Conservation (phyloP, 1,284 basidiomycete species). For the Chalciporus sp. region DNA sequence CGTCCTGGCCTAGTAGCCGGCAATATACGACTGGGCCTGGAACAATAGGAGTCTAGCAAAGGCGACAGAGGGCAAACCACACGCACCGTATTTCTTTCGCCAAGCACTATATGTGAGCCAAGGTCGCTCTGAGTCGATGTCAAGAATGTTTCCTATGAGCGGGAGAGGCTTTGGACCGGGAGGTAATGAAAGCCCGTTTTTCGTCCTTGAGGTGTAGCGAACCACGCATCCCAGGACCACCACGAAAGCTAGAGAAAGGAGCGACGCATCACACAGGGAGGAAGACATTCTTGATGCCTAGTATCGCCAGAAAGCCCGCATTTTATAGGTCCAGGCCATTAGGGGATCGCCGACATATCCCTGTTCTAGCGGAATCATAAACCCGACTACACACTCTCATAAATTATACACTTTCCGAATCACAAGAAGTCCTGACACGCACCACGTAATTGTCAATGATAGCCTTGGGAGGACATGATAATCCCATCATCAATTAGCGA, state of each 20-base stretch:
- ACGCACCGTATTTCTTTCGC: constrained; percentile 31
- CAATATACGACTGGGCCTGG: constrained; percentile 33
- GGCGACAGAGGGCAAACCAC: background rate
- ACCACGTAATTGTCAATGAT: constrained; percentile 31
- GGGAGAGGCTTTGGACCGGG: constrained; percentile 38
- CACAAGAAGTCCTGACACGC: constrained; percentile 10
- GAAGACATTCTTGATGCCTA: constrained; percentile 16
- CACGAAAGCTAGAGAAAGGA: constrained; percentile 10
- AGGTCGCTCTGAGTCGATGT: constrained; percentile 44
- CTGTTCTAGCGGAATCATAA: constrained; percentile 18
- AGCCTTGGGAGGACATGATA: constrained; percentile 22
- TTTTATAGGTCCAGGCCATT: constrained; percentile 21
- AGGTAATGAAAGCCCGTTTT: constrained; percentile 27
- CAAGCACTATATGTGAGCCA: constrained; percentile 40
- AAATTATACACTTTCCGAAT: constrained; percentile 16
- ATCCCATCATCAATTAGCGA: constrained; percentile 23
- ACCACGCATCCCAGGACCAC: constrained; percentile 16
- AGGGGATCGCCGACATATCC: constrained; percentile 9
- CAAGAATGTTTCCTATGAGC: constrained; percentile 43
- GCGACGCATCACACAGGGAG: constrained; percentile 4
- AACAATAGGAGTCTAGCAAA: background rate
- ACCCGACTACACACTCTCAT: constrained; percentile 5
- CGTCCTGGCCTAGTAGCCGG: constrained; percentile 25
- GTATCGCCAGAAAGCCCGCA: background rate
- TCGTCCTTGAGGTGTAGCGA: constrained; percentile 8